phyloP scores from a whole-genome alignment of 1,139 yeast species.

The Saccharomyces pastorianus region DNA sequence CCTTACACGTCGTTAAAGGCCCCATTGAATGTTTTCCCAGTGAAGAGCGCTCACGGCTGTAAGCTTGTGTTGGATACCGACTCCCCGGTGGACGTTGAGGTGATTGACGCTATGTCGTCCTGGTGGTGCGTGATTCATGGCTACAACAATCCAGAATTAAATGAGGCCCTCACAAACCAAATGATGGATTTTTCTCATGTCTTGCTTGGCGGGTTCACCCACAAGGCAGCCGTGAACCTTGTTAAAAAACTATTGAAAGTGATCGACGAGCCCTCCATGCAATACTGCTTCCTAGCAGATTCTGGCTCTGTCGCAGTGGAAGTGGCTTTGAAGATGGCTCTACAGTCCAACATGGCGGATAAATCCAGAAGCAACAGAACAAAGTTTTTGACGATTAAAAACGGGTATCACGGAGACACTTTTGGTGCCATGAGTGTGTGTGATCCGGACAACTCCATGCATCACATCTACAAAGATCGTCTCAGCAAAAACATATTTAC shows the following conservation, averaged over 20 bases:
- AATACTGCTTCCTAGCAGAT: conserved; percentile 29
- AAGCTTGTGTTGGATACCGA: conserved; percentile 17
- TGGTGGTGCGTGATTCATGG: conserved; percentile 36
- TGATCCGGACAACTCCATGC: conserved; percentile 32
- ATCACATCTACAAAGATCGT: conserved; percentile 26
- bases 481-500: conserved; percentile 28
- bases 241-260: conserved; percentile 20
- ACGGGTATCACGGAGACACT: conserved; percentile 31
- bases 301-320: conserved; percentile 54
- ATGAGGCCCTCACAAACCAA: conserved; percentile 26
- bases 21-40: conserved; percentile 29
- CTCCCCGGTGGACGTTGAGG: conserved; percentile 7
- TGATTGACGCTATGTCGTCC: conserved; percentile 33
- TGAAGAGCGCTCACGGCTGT: conserved; percentile 27
- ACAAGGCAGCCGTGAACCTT: conserved; percentile 28
- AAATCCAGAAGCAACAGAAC: conserved; percentile 10
- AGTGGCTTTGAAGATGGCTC: conserved; percentile 44
- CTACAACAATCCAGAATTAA: conserved; percentile 28
- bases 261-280: conserved; percentile 22
- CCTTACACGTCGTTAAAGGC: conserved; percentile 30
- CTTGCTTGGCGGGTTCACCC: conserved; percentile 34
- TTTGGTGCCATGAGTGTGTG: conserved; percentile 31
- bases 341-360: conserved; percentile 29
- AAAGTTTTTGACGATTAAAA: conserved; percentile 22
- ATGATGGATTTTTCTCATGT: conserved; percentile 28